These are phyloP conservation scores for Citrullus amarus DNA, from an alignment of 306 rosid genomes.

Conservation along the genomic window DNA sequence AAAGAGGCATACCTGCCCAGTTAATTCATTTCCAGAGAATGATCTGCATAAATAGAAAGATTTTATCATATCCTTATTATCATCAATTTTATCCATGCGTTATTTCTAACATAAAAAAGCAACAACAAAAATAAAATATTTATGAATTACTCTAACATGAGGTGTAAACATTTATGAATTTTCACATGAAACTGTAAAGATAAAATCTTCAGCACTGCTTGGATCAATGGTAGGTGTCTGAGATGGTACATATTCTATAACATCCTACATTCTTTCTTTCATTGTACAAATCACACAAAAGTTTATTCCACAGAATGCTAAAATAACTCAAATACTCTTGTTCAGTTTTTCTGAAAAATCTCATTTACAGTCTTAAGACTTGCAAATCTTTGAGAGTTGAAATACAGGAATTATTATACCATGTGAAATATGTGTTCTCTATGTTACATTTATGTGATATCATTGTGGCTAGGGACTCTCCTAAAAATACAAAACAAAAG, in stretches of 20 bases:
- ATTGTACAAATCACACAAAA: background rate
- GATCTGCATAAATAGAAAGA: conserved; percentile 36
- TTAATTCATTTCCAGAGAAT: conserved; percentile 56
- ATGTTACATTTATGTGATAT: background rate
- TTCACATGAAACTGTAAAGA: background rate
- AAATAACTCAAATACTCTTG: background rate
- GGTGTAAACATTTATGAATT: background rate
- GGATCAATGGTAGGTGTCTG: background rate
- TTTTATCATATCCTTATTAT: conserved; percentile 13
- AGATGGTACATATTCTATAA: background rate
- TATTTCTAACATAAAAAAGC: background rate
- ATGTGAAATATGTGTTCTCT: background rate
- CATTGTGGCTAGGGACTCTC: background rate
- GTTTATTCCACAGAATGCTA: background rate
- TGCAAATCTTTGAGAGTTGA: background rate
- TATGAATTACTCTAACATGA: background rate
- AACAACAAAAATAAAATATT: background rate
- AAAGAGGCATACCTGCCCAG: conserved; percentile 54
- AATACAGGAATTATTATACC: background rate
- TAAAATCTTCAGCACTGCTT: background rate
- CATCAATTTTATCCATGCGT: background rate
- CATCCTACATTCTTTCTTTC: background rate
- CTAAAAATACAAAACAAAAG: background rate
- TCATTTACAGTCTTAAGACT: background rate
- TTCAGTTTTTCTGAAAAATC: background rate